Base-by-base conservation (phyloP, 768 basidiomycete genomes). In the Russula olivacea region DNA sequence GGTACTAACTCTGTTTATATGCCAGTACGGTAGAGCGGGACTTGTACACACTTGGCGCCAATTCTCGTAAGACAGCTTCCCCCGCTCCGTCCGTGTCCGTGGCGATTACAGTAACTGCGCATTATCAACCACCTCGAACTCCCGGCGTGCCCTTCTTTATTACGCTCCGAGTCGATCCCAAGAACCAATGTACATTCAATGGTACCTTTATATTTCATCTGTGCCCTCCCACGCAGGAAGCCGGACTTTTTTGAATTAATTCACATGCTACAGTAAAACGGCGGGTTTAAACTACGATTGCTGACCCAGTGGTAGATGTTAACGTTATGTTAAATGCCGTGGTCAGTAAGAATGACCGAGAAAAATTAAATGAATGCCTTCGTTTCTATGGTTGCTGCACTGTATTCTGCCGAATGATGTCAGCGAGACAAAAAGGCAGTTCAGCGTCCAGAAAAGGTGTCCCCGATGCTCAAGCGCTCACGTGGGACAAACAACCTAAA, bases 1-100 rank as follows among this genome's bases (percentile, higher is more conserved):
- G 23, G 17, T n/a, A 32, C 53, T 61, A 43, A 53, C 59, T 54
- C 52, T 61, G 54, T 61, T 59, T 54, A 25, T 34, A 54, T 47
- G 21, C 34, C 14, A 47, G 41, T 45, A n/a, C 51, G 52, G 59
- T 32, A 23, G 25, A 25, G n/a, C 45, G 45, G 45, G 1, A 40
- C 15, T 17, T 14, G 14, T 45, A 21, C 36, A 36, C 4, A 2
- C 23, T n/a, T 2, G 7, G 25, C 19, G 32, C 25, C 15, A 43
- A 59, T 34, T 41, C 9, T 32, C 38, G 11, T 8, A 23, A 17
- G 12, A 23, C 19, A 21, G 11, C 38, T 17, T 8, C 10, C 28
- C 28, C 49, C 51, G 52, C 36, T 38, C 59, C 59, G 52, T 36
- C 8, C 11, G 11, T 30, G 9, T 11, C 23, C 30, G 8, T 25